Conservation (phyloP, 2,329 filamentous ascomycete species). For the Scleromitrula shiraiana region DNA sequence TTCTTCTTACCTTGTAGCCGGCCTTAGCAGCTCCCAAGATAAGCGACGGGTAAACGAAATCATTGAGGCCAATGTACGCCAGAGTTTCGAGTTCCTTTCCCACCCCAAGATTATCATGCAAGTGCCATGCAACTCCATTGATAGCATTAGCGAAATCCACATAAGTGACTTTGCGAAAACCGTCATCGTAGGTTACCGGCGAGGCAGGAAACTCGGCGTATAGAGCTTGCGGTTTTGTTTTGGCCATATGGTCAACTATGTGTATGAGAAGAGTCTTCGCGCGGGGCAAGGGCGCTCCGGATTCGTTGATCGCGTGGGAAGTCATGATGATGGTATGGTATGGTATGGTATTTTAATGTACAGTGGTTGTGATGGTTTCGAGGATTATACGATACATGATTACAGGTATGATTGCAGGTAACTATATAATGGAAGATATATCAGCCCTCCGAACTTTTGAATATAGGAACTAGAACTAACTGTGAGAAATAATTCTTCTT, state of each 20-base stretch:
- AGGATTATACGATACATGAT: no score
- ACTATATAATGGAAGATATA: no score
- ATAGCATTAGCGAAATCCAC: slow-evolving; percentile 14
- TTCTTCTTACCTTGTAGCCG: background rate
- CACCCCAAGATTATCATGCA: slow-evolving; percentile 6
- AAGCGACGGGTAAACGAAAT: background rate
- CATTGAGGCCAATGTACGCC: slow-evolving; percentile 28
- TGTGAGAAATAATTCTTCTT: no score
- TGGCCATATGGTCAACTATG: background rate
- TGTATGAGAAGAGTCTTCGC: background rate
- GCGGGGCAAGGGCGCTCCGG: background rate
- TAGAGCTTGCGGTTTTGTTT: background rate
- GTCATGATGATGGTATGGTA: background rate
- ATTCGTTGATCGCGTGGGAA: background rate
- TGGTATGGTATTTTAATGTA: no score
- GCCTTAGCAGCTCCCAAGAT: background rate
- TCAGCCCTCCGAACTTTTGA: no score
- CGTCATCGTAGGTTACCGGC: background rate
- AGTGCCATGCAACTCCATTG: slow-evolving; percentile 12
- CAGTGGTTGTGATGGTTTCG: no score
- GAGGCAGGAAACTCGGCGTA: slow-evolving; percentile 3
- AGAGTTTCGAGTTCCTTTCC: slow-evolving; percentile 31
- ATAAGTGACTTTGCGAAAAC: slow-evolving; percentile 9
- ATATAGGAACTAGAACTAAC: no score
- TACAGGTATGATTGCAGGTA: no score